These are phyloP conservation scores for Conringia planisiliqua DNA, from an alignment of 345 rosid species.

Conservation along the genomic window DNA sequence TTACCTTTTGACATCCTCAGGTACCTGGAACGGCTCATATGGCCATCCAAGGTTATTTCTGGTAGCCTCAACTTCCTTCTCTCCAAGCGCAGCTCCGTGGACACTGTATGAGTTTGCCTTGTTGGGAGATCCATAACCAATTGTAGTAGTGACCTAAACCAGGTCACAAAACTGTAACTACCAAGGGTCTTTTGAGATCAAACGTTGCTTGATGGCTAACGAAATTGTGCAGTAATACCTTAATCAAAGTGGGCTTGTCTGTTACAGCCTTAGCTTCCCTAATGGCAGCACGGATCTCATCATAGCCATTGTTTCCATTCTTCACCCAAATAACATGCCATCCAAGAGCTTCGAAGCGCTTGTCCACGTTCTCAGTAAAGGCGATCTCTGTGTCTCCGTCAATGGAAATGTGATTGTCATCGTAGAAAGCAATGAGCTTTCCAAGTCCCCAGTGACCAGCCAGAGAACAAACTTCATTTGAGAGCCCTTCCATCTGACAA, in stretches of 20 bases:
- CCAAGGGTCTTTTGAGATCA: background rate
- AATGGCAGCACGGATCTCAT: constrained; percentile 95
- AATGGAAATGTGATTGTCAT: constrained; percentile 98
- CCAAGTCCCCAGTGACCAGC: constrained; percentile 99
- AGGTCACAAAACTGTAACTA: background rate
- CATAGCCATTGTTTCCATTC: constrained; percentile 96
- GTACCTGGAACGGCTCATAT: constrained; percentile 85
- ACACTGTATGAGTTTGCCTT: constrained; percentile 92
- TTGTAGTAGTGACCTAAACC: constrained; percentile 75
- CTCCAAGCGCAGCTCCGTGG: constrained; percentile 92
- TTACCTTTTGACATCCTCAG: constrained; percentile 86
- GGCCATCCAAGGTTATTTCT: constrained; percentile 97
- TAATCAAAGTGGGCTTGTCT: constrained; percentile 87
- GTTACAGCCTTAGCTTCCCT: constrained; percentile 94
- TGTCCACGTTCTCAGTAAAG: constrained; percentile 79
- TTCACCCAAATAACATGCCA: constrained; percentile 99
- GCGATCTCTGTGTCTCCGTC: constrained; percentile 98
- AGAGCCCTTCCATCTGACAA: constrained; percentile 95
- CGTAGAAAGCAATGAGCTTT: constrained; percentile 93
- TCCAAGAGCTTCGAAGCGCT: constrained; percentile 92
- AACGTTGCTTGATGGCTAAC: background rate
- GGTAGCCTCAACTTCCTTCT: constrained; percentile 99
- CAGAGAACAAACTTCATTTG: constrained; percentile 88
- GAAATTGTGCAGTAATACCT: constrained; percentile 37
- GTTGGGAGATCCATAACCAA: constrained; percentile 99